Evolutionary conservation across 805 yeast genomes (phyloP).

Genomic region (Saccharomycopsis amapae): DNA sequence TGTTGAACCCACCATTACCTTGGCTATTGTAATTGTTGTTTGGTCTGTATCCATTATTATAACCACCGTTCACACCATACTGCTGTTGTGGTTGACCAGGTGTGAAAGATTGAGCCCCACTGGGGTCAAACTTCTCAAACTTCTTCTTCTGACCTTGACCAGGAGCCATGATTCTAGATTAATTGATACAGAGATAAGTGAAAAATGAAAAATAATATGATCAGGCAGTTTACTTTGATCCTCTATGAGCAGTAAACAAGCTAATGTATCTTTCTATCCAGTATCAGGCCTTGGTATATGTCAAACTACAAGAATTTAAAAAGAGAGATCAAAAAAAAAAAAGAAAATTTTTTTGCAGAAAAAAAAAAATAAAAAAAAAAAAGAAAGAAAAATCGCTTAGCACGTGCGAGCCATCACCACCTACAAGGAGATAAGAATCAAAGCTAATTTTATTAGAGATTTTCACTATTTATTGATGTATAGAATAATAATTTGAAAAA

Average conservation of each 20-base stretch:
- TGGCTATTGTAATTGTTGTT: background rate
- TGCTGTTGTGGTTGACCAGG: background rate
- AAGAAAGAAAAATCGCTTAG: too few relatives aligned
- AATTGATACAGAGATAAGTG: background rate
- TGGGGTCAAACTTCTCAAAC: conserved; percentile 14
- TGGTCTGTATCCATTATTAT: background rate
- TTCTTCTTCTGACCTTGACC: conserved; percentile 8
- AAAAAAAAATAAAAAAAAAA: too few relatives aligned
- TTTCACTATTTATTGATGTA: background rate
- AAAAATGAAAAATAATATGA: background rate
- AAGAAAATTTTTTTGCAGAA: background rate
- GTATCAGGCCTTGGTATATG: background rate
- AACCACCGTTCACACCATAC: conserved; percentile 1
- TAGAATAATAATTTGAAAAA: too few relatives aligned
- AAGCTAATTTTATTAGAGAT: background rate
- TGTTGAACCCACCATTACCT: conserved; percentile 13
- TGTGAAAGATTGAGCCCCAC: conserved; percentile 1
- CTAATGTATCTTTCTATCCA: background rate
- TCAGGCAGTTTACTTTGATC: background rate
- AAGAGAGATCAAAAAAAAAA: too few relatives aligned
- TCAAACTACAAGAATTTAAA: too few relatives aligned
- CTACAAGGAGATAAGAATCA: background rate
- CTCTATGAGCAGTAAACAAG: background rate
- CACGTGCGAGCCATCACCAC: too few relatives aligned
- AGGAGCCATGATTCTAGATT: background rate